These are phyloP conservation scores for Atkinsonella texensis DNA, from an alignment of 2,329 filamentous ascomycete species.

Conservation along the genomic window DNA sequence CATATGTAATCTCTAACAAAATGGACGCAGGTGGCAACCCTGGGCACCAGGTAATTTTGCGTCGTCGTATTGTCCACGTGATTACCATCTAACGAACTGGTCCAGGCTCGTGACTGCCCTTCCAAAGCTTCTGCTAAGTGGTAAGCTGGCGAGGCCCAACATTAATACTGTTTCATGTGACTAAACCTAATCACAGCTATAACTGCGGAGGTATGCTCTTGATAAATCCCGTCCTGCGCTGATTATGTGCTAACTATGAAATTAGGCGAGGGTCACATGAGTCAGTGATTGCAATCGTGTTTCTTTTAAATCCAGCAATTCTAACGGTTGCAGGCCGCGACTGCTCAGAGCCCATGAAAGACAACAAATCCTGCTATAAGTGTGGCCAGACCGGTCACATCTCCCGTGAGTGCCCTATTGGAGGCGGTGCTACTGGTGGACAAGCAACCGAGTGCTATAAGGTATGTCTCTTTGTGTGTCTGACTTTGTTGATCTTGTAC, in stretches of 20 bases:
- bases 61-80: neutral
- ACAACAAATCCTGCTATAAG: slow-evolving; percentile 67
- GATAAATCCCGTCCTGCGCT: neutral
- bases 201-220: slow-evolving; percentile 60
- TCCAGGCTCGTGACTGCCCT: slow-evolving; percentile 71
- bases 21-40: slow-evolving; percentile 52
- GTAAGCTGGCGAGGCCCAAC: slow-evolving; percentile 33
- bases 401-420: slow-evolving; percentile 69
- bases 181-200: slow-evolving; percentile 44
- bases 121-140: slow-evolving; percentile 74
- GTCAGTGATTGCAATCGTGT: slow-evolving; percentile 33
- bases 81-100: slow-evolving; percentile 11
- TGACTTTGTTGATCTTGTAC: too few relatives aligned
- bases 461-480: slow-evolving; percentile 20
- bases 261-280: slow-evolving; percentile 60
- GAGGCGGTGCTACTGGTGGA: slow-evolving; percentile 34
- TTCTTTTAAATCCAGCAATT: neutral
- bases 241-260: slow-evolving; percentile 13
- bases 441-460: slow-evolving; percentile 79
- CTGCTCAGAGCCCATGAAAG: slow-evolving; percentile 79
- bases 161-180: neutral
- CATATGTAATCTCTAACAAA: neutral
- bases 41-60: slow-evolving; percentile 56
- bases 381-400: slow-evolving; percentile 81
- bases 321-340: slow-evolving; percentile 57